Percentiles rank a stretch among this genome's conserved stretches.
These are phyloP conservation scores for Cyberlindnera lachancei DNA, from an alignment of 805 yeast genomes.

Conservation along the genomic window DNA sequence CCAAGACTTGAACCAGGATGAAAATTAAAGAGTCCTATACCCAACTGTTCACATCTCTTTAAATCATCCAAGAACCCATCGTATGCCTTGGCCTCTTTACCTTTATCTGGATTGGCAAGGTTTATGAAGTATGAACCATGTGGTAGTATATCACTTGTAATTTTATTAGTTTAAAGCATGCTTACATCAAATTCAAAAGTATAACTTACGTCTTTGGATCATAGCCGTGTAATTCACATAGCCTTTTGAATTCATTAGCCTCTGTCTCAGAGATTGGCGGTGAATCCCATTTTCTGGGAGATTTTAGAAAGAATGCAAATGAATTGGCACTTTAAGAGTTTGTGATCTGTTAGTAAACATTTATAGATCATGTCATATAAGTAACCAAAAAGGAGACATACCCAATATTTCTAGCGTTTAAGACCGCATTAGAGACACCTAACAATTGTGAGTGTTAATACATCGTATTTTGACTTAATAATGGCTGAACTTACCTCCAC, in stretches of 20 bases:
- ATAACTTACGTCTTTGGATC: constrained; percentile 47
- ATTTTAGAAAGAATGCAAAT: constrained; percentile 85
- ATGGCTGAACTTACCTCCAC: constrained; percentile 56
- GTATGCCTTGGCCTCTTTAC: constrained; percentile 68
- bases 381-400: no score
- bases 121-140: constrained; percentile 95
- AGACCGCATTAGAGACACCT: constrained; percentile 57
- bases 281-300: constrained; percentile 87
- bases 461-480: no score
- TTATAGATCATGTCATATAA: no score
- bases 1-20: constrained; percentile 89
- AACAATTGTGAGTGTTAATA: not conserved
- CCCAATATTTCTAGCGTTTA: constrained; percentile 47
- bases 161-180: constrained; percentile 6
- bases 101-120: constrained; percentile 82
- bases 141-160: constrained; percentile 62
- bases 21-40: constrained; percentile 81
- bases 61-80: constrained; percentile 81
- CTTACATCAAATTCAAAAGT: not conserved
- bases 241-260: constrained; percentile 51
- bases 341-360: no score
- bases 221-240: constrained; percentile 58
- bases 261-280: constrained; percentile 68
- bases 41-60: constrained; percentile 75
- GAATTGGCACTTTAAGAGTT: constrained; percentile 47